Evolutionary conservation across 768 basidiomycete species (phyloP), one percentile per base, ranked within the genome.

Genomic region (Phylloporus sp.): DNA sequence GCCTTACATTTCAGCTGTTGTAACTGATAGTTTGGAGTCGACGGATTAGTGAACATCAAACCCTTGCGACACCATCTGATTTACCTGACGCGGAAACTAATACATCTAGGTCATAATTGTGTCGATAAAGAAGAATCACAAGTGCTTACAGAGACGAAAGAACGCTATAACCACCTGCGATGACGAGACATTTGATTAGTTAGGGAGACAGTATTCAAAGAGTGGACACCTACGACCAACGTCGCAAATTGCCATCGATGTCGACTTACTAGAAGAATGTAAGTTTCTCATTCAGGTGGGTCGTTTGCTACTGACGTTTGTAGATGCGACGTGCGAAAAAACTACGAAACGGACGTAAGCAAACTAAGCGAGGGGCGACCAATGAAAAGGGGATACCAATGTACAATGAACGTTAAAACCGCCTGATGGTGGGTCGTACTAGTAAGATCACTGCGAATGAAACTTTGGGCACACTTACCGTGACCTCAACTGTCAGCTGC

Each of bases 271-370:
- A 36, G 9, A 11, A 49, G 35, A 45, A 23, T 15, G n/a, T 50
- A 11, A 46, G 39, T 1, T n/a, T 27, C 12, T 35, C 41, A 5
- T 50, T 43, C 10, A 42, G 45, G 5, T 22, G 28, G 12, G 42
- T 13, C 9, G 16, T 36, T 9, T 4, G 22, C 18, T 20, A 50
- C 70, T 58, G 49, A 76, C 76, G 58, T 62, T 68, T 74, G 54
- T 70, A 69, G 28, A 77, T 76, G 44, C 76, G 69, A 50, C 73
- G 68, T 2, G 71, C 65, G 44, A 74, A 72, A 55, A 73, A 73
- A 41, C 71, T 72, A 42, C 7, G 22, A 12, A 23, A 40, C 15
- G 23, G 39, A 6, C 8, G 26, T 52, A 20, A 57, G 47, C 20
- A 20, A 31, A 27, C 34, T 2, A 38, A 24, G 26, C 15, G 4